phyloP scores from a whole-genome alignment of 495 filamentous ascomycete genomes.

The Penicillium samsonianum region DNA sequence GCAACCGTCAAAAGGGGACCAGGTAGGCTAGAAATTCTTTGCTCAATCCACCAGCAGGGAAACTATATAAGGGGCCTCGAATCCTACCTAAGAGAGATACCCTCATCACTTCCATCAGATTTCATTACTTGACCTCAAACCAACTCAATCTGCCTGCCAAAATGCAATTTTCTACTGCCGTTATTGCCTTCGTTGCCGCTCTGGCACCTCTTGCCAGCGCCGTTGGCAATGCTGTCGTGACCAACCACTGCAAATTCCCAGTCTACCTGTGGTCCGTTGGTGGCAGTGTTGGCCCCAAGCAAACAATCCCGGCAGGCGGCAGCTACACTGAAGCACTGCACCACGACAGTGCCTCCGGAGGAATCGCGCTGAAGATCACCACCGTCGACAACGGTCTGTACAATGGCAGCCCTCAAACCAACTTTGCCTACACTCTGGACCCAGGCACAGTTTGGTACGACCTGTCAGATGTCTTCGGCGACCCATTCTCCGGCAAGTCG shows the following conservation, averaged over 20 bases:
- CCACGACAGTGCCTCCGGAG: constrained; percentile 53
- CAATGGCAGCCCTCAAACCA: constrained; percentile 53
- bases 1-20: background rate
- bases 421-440: constrained; percentile 57
- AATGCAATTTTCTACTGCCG: constrained; percentile 37
- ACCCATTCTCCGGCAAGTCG: constrained; percentile 51
- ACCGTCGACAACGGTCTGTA: constrained; percentile 50
- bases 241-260: constrained; percentile 50
- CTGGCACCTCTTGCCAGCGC: constrained; percentile 40
- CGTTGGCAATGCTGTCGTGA: constrained; percentile 52
- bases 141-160: constrained; percentile 5
- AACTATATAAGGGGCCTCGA: constrained; percentile 15
- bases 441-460: constrained; percentile 56
- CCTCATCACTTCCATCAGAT: background rate
- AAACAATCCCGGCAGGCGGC: constrained; percentile 40
- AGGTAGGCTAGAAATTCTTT: background rate
- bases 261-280: constrained; percentile 62
- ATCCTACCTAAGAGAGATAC: background rate
- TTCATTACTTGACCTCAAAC: background rate
- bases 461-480: constrained; percentile 56
- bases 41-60: background rate
- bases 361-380: constrained; percentile 58
- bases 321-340: constrained; percentile 44
- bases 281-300: constrained; percentile 38
- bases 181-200: constrained; percentile 27